Conservation (phyloP, 345 rosid species). For the Camelina neglecta region DNA sequence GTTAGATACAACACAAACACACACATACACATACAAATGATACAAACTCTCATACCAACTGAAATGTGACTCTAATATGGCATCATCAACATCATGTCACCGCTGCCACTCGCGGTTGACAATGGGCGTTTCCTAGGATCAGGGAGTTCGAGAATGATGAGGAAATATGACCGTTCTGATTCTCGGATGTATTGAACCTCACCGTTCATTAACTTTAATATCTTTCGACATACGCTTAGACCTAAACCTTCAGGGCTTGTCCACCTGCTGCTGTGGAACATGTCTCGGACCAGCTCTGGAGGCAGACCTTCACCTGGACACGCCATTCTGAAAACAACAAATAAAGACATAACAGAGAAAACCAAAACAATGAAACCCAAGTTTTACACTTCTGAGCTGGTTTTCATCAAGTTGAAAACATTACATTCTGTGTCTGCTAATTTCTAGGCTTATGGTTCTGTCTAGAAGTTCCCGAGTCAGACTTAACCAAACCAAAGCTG, state of each 20-base stretch:
- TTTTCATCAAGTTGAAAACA: background rate
- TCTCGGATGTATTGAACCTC: conserved; percentile 92
- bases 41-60: conserved; percentile 32
- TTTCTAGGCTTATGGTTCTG: conserved; percentile 4
- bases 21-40: conserved; percentile 21
- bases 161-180: conserved; percentile 85
- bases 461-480: background rate
- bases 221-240: conserved; percentile 90
- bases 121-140: conserved; percentile 37
- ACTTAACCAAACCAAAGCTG: background rate
- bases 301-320: conserved; percentile 97
- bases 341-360: background rate
- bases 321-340: conserved; percentile 65
- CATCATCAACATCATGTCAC: conserved; percentile 40
- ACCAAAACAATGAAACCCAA: background rate
- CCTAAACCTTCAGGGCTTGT: conserved; percentile 86
- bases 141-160: conserved; percentile 75
- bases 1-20: conserved; percentile 19
- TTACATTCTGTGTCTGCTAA: background rate
- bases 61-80: conserved; percentile 27
- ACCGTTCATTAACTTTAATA: conserved; percentile 87
- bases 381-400: background rate
- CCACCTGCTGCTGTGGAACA: conserved; percentile 88
- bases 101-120: conserved; percentile 41
- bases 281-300: conserved; percentile 87